Conservation (phyloP, 495 filamentous ascomycete genomes). For the Apodospora peruviana region DNA sequence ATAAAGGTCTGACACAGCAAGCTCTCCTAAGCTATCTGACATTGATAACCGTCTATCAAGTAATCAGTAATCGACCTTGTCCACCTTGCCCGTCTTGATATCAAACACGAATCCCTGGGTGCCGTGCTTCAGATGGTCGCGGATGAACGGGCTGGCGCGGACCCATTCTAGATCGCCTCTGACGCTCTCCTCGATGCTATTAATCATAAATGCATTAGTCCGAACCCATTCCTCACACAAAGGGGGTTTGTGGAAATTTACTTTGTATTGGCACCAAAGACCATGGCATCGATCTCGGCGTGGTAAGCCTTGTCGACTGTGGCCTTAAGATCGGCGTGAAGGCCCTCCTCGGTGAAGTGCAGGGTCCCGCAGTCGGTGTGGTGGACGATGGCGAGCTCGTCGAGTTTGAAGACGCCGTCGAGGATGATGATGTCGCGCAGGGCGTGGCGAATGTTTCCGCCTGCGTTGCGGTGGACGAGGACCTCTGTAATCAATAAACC, state of each 20-base stretch:
- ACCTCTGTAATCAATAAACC: conserved; percentile 10
- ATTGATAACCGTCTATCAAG: no score
- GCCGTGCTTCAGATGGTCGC: conserved; percentile 16
- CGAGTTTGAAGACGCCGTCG: conserved; percentile 13
- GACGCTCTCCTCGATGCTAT: conserved; percentile 20
- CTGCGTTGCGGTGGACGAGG: conserved; percentile 17
- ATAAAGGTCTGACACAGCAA: no score
- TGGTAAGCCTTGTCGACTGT: conserved; percentile 1
- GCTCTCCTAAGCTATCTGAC: no score
- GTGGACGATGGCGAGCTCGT: conserved; percentile 18
- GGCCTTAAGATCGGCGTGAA: conserved; percentile 4
- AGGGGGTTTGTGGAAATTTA: no score
- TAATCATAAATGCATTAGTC: background rate
- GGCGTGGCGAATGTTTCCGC: conserved; percentile 16
- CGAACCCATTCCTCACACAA: background rate
- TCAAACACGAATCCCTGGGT: conserved; percentile 25
- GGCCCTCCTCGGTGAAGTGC: conserved; percentile 6
- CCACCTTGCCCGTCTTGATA: conserved; percentile 26
- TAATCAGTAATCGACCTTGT: no score
- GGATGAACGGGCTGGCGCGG: conserved; percentile 15
- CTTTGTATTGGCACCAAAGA: conserved; percentile 4
- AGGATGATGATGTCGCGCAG: conserved; percentile 19
- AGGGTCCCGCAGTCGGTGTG: conserved; percentile 22
- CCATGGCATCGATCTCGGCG: conserved; percentile 11
- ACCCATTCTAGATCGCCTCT: conserved; percentile 21